Evolutionary conservation across 1,139 yeast species (phyloP), one percentile per base, ranked within the genome.

Genomic region (Yamadazyma epiphylla): DNA sequence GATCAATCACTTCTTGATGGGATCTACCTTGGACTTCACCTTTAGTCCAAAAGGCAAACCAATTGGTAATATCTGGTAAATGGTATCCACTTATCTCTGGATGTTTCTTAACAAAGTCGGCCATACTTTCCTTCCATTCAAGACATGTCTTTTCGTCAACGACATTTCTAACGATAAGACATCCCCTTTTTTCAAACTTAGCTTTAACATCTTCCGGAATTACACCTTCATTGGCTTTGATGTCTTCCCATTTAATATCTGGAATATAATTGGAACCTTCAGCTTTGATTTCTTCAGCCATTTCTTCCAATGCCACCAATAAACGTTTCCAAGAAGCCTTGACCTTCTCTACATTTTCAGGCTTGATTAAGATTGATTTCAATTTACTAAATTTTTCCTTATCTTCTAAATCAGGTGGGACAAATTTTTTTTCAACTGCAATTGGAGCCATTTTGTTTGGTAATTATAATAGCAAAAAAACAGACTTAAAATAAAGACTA

Each of bases 41-140:
- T 36, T 58, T 53, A 5, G 70, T 51, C 75, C 75, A 70, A 39
- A 62, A 65, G 27, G 66, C 49, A 43, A 54, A 51, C 64, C 51
- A 49, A 5, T 47, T 52, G 38, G 41, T 59, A 5, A 30, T 24
- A 57, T 9, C 44, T 42, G 2, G 73, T 70, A 27, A 44, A 17
- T 17, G 20, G 20, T 17, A 52, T 0, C 67, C 68, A 5, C 53
- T 53, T 3, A 60, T 48, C 35, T 55, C 55, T 4, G 58, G 60
- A 30, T 60, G 54, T 2, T 45, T 46, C 14, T 42, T 37, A 25
- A 53, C 46, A 28, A 51, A 53, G 6, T 44, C 45, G 10, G 35
- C 36, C 33, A 51, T 40, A 15, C 45, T 43, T 6, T 42, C 29
- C 28, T 41, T 45, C 55, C 56, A 53, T 4, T 15, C 31, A 23